Evolutionary conservation across 2,329 filamentous ascomycete genomes (phyloP).

Genomic region (Colletotrichum chrysophilum): DNA sequence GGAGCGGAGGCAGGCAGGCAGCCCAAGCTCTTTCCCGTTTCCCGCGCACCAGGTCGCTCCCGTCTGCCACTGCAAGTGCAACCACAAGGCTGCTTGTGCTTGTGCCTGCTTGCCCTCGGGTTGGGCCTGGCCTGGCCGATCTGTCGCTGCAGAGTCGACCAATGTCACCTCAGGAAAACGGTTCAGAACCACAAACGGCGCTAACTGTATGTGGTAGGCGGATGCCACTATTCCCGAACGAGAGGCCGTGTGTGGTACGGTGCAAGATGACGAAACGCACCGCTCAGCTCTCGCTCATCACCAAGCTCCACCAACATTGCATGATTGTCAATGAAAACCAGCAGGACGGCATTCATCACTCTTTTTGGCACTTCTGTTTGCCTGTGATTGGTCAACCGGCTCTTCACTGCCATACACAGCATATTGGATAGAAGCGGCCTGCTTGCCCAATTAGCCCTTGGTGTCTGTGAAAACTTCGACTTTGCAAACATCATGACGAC

Average conservation of each 20-base stretch:
- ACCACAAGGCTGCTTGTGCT: background rate
- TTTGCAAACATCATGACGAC: background rate
- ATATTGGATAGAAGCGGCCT: background rate
- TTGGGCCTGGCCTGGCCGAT: background rate
- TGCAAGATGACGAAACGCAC: background rate
- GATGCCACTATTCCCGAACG: background rate
- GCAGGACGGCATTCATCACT: background rate
- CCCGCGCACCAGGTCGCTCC: background rate
- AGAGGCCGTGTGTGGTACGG: background rate
- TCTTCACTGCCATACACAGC: background rate
- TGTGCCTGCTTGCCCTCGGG: background rate
- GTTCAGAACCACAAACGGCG: background rate
- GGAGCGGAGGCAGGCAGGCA: background rate
- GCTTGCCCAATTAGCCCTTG: background rate
- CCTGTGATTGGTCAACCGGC: background rate
- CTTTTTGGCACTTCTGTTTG: background rate
- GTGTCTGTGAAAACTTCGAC: background rate
- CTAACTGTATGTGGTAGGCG: background rate
- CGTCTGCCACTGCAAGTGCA: background rate
- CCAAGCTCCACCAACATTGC: background rate
- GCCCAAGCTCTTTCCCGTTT: background rate
- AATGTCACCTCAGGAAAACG: slow-evolving; percentile 2
- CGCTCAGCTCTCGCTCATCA: background rate
- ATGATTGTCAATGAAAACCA: background rate
- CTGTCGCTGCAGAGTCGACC: background rate